phyloP scores from a whole-genome alignment of 2,329 filamentous ascomycete species.

The Lasiodiplodia theobromae region DNA sequence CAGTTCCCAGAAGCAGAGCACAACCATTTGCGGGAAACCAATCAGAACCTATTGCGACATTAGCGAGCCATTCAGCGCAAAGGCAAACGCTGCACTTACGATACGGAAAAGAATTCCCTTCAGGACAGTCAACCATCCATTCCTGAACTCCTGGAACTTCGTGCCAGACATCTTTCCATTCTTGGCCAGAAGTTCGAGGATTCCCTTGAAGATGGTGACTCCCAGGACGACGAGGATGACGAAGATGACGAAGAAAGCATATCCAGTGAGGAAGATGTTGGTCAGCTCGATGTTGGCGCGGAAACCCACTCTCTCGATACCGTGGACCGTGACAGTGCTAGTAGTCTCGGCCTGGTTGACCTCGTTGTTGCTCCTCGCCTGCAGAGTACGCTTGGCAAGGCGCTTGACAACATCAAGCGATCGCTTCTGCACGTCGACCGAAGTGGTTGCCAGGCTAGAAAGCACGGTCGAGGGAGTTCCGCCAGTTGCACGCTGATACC shows the following conservation, averaged over 20 bases:
- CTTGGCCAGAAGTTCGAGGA: constrained; percentile 78
- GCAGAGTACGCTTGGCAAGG: constrained; percentile 39
- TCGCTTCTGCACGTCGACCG: constrained; percentile 82
- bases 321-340: constrained; percentile 66
- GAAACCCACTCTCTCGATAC: constrained; percentile 91
- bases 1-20: constrained; percentile 93
- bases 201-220: constrained; percentile 80
- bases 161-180: constrained; percentile 80
- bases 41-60: constrained; percentile 65
- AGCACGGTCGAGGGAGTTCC: constrained; percentile 82
- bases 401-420: constrained; percentile 52
- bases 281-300: constrained; percentile 82
- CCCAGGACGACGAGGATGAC: constrained; percentile 75
- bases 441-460: constrained; percentile 74
- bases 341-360: constrained; percentile 42
- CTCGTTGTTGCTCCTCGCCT: constrained; percentile 14
- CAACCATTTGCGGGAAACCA: constrained; percentile 88
- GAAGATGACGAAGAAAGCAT: constrained; percentile 88
- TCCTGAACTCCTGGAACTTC: constrained; percentile 91
- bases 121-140: constrained; percentile 89
- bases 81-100: constrained; percentile 35
- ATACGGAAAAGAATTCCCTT: constrained; percentile 94
- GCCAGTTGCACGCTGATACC: constrained; percentile 94
- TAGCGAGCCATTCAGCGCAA: constrained; percentile 42
- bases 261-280: constrained; percentile 91